Conservation (phyloP, 2,329 filamentous ascomycete species). For the Nothophaeocryptopus gaeumannii region DNA sequence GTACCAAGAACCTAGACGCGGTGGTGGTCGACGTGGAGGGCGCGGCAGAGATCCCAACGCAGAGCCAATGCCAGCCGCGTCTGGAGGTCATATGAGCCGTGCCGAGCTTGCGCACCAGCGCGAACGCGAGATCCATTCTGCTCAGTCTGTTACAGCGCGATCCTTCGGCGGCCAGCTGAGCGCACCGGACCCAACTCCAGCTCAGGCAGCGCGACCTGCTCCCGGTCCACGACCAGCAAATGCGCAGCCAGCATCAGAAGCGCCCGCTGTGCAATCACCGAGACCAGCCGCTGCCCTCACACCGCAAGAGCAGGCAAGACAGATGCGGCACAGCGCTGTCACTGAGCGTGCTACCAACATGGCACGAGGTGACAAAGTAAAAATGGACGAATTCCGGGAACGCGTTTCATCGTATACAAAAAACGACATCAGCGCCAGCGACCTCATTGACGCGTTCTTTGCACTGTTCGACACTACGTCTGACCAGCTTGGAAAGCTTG, state of each 20-base stretch:
- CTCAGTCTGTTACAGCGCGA: conserved; percentile 73
- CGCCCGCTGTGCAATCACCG: conserved; percentile 39
- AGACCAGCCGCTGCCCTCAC: conserved; percentile 48
- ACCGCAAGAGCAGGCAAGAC: conserved; percentile 76
- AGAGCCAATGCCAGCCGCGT: conserved; percentile 72
- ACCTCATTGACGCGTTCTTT: conserved; percentile 85
- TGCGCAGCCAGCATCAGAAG: conserved; percentile 30
- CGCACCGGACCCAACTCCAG: conserved; percentile 44
- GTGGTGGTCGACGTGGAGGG: conserved; percentile 48
- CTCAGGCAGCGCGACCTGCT: conserved; percentile 27
- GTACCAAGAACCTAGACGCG: conserved; percentile 61
- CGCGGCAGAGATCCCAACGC: conserved; percentile 84
- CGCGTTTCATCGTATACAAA: conserved; percentile 76
- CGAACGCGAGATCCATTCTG: conserved; percentile 85
- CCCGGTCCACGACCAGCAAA: conserved; percentile 34
- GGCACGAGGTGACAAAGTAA: conserved; percentile 70
- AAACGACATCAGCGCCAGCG: conserved; percentile 65
- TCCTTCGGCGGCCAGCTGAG: conserved; percentile 70
- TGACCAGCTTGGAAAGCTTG: conserved; percentile 77
- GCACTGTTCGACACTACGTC: conserved; percentile 77
- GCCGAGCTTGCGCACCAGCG: conserved; percentile 90
- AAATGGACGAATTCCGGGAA: conserved; percentile 73
- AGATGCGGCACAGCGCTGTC: conserved; percentile 77
- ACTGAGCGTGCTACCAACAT: conserved; percentile 80
- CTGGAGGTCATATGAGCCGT: conserved; percentile 74